Evolutionary conservation across 768 basidiomycete species (phyloP).

Genomic region (Russula sp.): DNA sequence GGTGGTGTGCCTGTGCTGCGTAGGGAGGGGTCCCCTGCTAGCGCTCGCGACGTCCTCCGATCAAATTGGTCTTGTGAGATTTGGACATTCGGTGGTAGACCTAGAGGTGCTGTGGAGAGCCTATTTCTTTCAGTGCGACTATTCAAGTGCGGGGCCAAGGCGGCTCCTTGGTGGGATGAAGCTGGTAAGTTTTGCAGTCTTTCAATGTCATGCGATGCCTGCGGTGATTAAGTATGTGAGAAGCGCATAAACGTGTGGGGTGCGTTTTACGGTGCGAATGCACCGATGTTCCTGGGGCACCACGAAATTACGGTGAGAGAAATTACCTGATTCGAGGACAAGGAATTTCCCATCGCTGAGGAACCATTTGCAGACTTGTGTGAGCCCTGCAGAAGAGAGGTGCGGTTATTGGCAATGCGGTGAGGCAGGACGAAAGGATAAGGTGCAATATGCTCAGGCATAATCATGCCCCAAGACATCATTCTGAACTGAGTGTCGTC

Average conservation of each 20-base stretch:
- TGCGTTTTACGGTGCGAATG: constrained; percentile 13
- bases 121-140: not conserved
- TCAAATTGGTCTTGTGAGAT: not conserved
- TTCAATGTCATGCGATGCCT: constrained; percentile 15
- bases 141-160: constrained; percentile 6
- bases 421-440: not conserved
- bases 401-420: constrained; percentile 8
- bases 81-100: not conserved
- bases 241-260: constrained; percentile 11
- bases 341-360: not conserved
- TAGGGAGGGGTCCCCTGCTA: not conserved
- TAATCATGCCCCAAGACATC: not conserved
- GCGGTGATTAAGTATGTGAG: constrained; percentile 17
- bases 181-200: not conserved
- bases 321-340: constrained; percentile 19
- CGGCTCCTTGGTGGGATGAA: constrained; percentile 7
- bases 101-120: constrained; percentile 2
- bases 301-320: constrained; percentile 12
- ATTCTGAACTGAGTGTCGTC: not conserved
- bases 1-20: not conserved
- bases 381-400: not conserved
- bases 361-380: not conserved
- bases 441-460: not conserved
- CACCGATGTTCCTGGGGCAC: constrained; percentile 3
- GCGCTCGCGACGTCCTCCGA: constrained; percentile 7